Evolutionary conservation across 164 flowering plant genomes (phyloP).

Genomic region (Magnolia officinalis): DNA sequence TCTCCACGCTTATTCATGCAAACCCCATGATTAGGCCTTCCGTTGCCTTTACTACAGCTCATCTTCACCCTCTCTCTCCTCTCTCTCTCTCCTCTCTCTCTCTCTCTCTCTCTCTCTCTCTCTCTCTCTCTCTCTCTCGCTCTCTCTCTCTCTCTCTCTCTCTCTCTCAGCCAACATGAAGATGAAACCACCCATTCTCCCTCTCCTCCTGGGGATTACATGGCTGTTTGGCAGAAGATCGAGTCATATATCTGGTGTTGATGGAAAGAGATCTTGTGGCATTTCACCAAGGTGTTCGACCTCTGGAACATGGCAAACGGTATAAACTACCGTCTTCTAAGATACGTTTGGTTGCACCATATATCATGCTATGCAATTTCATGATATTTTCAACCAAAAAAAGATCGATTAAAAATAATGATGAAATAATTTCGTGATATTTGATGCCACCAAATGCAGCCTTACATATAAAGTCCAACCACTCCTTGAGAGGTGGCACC

Average conservation of each 20-base stretch:
- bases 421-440: too few relatives aligned
- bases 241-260: conserved; percentile 52
- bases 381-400: not conserved
- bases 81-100: too few relatives aligned
- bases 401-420: not conserved
- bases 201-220: not conserved
- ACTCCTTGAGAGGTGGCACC: not conserved
- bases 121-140: not conserved
- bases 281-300: conserved; percentile 28
- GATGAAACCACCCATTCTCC: not conserved
- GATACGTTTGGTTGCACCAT: not conserved
- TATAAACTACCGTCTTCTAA: not conserved
- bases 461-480: not conserved
- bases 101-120: not conserved
- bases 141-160: not conserved
- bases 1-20: not conserved
- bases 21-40: not conserved
- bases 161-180: not conserved
- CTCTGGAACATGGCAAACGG: conserved; percentile 15
- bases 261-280: conserved; percentile 71
- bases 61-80: too few relatives aligned
- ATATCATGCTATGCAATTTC: not conserved
- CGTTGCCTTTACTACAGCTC: too few relatives aligned
- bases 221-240: conserved; percentile 35
- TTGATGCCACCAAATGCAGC: not conserved